Base-by-base conservation (phyloP, 1,284 basidiomycete genomes). In the Ustilago shanxiensis region DNA sequence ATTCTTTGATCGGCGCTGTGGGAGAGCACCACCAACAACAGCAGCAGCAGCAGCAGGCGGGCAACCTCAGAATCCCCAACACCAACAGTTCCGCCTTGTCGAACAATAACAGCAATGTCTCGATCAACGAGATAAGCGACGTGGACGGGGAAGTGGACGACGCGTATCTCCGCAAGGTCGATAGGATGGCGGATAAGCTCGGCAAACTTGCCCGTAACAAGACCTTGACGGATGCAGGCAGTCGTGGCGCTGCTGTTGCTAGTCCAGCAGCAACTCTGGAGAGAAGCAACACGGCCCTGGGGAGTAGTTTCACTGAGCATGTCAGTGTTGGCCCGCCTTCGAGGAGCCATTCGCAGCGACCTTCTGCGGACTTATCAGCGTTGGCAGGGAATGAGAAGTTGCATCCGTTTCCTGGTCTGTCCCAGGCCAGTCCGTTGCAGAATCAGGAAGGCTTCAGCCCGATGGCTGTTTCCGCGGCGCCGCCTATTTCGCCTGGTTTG, bases 391-490 rank as follows among this genome's bases (percentile, higher is more conserved):
- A 81, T 54, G 72, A 74, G 47, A 81, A 81, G 69, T 60, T 82
- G 35, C 59, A 66, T 33, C 79, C 79, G 3, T 82, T 81, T 50
- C 80, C 79, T 1, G 80, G 74, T 13, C 54, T 82, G 5, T 26
- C 66, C 6, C 66, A 68, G 28, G 35, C 54, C 0, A 76, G 67
- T 41, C 65, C 60, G 2, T 45, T 66, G 54, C 73, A 63, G 31
- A 64, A 45, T 22, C 73, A 76, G 41, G 64, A 71, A 0, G 60
- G 50, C 0, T 71, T 66, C 54, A 64, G 37, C 13, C 60, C 44
- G n/a, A 63, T 61, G 64, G 35, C 60, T 7, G 53, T 67, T 16
- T 52, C 60, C 6, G 11, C 61, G 3, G 68, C 54, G 8, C 29
- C 60, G 14, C 22, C 50, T 18, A 29, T 31, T 33, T 41, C 58